These are phyloP conservation scores for Silene noctiflora DNA, from an alignment of 179 eudicot genomes.

Conservation along the genomic window DNA sequence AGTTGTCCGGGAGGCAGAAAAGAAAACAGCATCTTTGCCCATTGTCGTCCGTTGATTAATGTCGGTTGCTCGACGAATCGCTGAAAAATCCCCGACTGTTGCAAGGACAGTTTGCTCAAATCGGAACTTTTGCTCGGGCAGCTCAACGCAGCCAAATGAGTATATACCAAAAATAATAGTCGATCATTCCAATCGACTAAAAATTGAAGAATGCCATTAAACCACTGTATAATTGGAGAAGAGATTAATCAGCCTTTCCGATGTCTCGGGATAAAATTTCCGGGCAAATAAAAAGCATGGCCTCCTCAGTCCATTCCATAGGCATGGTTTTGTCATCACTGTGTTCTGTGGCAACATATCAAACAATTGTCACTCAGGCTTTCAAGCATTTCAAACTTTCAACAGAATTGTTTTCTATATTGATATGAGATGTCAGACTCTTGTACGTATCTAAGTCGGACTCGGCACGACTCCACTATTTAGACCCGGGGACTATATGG, in stretches of 20 bases:
- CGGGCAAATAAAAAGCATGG: constrained; percentile 49
- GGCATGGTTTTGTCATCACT: constrained; percentile 34
- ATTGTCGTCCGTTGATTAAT: constrained; percentile 19
- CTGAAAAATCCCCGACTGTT: constrained; percentile 5
- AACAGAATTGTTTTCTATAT: too few relatives aligned
- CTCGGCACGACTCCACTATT: too few relatives aligned
- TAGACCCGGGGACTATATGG: too few relatives aligned
- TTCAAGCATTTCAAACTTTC: constrained; percentile 5
- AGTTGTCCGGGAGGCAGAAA: constrained; percentile 21
- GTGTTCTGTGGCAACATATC: constrained; percentile 28
- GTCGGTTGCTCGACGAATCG: constrained; percentile 15
- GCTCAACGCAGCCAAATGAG: constrained; percentile 15
- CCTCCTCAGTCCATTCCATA: constrained; percentile 50
- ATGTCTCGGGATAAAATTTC: constrained; percentile 42
- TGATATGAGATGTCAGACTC: too few relatives aligned
- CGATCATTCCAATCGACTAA: constrained; percentile 22
- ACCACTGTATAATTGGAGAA: constrained; percentile 53
- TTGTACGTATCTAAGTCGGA: too few relatives aligned
- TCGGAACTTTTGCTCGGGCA: neutral
- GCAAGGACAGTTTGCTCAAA: constrained; percentile 14
- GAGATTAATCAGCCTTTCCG: constrained; percentile 34
- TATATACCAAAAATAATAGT: constrained; percentile 33
- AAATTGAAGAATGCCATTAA: constrained; percentile 28
- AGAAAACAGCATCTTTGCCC: constrained; percentile 15
- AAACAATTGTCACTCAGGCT: neutral